Percentiles rank a stretch among this genome's conserved stretches.
Evolutionary conservation across 495 filamentous ascomycete species (phyloP).

Genomic region (Annulohypoxylon maeteangense): DNA sequence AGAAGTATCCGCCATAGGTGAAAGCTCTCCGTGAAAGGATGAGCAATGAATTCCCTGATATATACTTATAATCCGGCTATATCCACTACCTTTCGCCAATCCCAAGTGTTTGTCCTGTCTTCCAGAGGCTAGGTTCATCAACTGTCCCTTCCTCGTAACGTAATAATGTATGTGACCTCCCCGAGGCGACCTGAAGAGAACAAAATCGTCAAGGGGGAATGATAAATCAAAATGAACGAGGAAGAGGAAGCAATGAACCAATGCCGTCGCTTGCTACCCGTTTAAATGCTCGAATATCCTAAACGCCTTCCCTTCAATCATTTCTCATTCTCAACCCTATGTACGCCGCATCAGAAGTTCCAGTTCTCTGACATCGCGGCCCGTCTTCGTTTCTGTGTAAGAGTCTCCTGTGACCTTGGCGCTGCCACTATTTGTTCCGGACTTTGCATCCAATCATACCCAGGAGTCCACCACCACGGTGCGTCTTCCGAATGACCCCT

Average conservation of each 20-base stretch:
- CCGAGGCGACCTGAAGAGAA: conserved; percentile 4
- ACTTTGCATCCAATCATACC: conserved; percentile 51
- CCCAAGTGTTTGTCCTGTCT: conserved; percentile 16
- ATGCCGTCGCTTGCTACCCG: conserved; percentile 43
- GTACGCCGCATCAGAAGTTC: conserved; percentile 49
- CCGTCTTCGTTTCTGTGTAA: conserved; percentile 46
- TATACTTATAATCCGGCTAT: conserved; percentile 36
- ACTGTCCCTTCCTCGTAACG: conserved; percentile 13
- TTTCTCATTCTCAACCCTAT: conserved; percentile 23
- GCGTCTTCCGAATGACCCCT: conserved; percentile 11
- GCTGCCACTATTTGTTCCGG: conserved; percentile 45
- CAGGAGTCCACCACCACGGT: conserved; percentile 24
- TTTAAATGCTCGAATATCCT: conserved; percentile 41
- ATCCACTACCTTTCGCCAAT: conserved; percentile 19
- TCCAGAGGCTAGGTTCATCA: background rate
- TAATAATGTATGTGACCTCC: conserved; percentile 24
- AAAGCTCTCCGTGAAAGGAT: background rate
- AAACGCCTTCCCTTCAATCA: conserved; percentile 27
- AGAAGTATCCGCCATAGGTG: conserved; percentile 7
- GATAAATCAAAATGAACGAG: conserved; percentile 27
- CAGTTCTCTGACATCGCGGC: conserved; percentile 47
- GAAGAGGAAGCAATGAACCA: conserved; percentile 39
- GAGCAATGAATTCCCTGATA: conserved; percentile 14
- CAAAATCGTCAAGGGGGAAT: conserved; percentile 16
- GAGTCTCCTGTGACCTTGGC: conserved; percentile 38